Evolutionary conservation across 495 filamentous ascomycete species (phyloP).

Genomic region (Penicillium cosmopolitanum): DNA sequence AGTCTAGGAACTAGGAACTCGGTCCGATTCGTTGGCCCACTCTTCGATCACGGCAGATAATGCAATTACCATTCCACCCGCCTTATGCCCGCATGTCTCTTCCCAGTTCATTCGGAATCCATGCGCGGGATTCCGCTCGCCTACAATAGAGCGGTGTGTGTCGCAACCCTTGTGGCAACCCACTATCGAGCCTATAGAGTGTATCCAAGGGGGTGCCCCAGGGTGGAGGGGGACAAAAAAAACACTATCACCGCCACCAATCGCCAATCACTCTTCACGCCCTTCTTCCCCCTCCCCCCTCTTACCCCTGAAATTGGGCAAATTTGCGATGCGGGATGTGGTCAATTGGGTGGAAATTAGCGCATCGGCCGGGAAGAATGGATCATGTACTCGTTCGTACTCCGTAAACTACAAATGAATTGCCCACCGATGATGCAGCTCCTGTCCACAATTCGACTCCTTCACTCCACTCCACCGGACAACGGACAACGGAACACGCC

Average conservation of each 20-base stretch:
- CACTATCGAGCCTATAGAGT: no score
- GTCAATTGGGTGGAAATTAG: no score
- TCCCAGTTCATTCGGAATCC: not conserved
- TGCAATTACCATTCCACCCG: slow-evolving; percentile 29
- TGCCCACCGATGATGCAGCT: no score
- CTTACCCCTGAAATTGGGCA: not conserved
- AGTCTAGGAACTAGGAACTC: not conserved
- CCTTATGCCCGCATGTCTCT: slow-evolving; percentile 14
- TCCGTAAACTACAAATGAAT: no score
- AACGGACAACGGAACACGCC: slow-evolving; percentile 19
- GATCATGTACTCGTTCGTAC: no score
- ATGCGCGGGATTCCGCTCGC: not conserved
- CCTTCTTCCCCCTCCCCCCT: not conserved
- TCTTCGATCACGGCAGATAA: slow-evolving; percentile 30
- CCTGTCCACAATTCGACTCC: not conserved
- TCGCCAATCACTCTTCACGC: no score
- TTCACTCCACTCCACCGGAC: not conserved
- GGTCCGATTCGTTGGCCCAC: slow-evolving; percentile 9
- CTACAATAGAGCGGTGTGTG: not conserved
- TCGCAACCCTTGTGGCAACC: no score
- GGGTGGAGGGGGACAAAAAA: no score
- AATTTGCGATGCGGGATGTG: no score
- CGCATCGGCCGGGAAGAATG: no score
- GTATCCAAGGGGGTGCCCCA: no score
- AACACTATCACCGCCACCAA: not conserved